Evolutionary conservation across 1,284 basidiomycete genomes (phyloP).

Genomic region (Trametes sp.): DNA sequence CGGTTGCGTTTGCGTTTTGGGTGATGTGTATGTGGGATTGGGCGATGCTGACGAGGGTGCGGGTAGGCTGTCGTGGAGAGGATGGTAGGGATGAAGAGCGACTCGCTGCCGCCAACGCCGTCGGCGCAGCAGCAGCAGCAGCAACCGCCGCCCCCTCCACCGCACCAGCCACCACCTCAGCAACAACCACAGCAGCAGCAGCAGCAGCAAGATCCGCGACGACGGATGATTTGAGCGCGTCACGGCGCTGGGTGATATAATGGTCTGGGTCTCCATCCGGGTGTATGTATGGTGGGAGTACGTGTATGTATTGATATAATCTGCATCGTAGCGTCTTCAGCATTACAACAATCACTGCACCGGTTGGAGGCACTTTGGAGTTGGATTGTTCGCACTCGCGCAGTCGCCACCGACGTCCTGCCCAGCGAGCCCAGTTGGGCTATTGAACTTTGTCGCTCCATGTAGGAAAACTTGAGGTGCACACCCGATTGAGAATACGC

Average conservation of each 20-base stretch:
- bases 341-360: too few relatives aligned
- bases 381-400: too few relatives aligned
- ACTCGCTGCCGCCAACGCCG: constrained; percentile 10
- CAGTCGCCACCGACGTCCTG: too few relatives aligned
- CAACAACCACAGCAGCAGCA: constrained; percentile 1
- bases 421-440: too few relatives aligned
- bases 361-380: too few relatives aligned
- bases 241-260: neutral
- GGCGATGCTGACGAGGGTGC: neutral
- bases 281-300: too few relatives aligned
- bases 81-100: constrained; percentile 64
- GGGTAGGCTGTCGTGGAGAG: constrained; percentile 64
- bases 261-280: neutral
- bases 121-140: constrained; percentile 1
- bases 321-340: neutral
- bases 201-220: neutral
- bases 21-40: neutral
- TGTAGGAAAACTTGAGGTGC: too few relatives aligned
- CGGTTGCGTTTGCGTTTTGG: neutral
- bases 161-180: neutral
- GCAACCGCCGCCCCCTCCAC: neutral
- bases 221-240: neutral
- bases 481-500: too few relatives aligned
- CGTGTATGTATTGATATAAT: neutral
- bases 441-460: too few relatives aligned